Evolutionary conservation across 1,284 basidiomycete species (phyloP), one percentile per base, ranked within the genome.

Genomic region (Ganoderma sp.): DNA sequence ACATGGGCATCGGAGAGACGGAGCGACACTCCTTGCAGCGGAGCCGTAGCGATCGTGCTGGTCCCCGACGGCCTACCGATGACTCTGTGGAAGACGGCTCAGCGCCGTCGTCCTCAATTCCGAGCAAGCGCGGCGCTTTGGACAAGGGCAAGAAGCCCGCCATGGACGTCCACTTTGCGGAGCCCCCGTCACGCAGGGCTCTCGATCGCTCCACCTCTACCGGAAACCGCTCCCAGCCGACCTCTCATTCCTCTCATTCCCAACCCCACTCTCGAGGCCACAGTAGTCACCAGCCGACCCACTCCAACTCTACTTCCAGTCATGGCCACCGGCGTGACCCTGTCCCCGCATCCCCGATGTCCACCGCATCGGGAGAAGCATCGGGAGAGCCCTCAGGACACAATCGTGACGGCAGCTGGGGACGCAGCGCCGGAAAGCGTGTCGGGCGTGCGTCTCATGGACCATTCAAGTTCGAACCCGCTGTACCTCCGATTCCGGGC

Each of bases 401-500:
- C 19, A 64, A 50, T 2, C 71, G 71, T 22, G 73, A 71, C 34
- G 71, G 74, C 15, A 78, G 77, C 67, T 76, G 74, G 73, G 77
- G 78, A 10, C 68, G 74, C 37, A 77, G 69, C 57, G 70, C 71
- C 2, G 75, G 75, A 19, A 78, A 75, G 66, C 77, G 77, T 12
- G 62, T 74, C 45, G 71, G 66, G 17, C 74, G 75, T 22, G 69
- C 67, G 4, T 68, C 71, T 32, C 82, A 84, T 64, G 79, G 79
- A 14, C 74, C 77, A 28, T 84, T 84, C 71, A 78, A 77, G 43
- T 84, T 84, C 66, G 83, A 84, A 67, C 81, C 82, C 57, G 78
- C 82, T 5, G 79, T 81, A 19, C 81, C 83, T 9, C 75, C 79
- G 19, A 79, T 79, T 8, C 79, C 83, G 17, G 79, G 74, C 52